phyloP scores from a whole-genome alignment of 371 early-diverging fungal genomes.

The Nematocida sp. region DNA sequence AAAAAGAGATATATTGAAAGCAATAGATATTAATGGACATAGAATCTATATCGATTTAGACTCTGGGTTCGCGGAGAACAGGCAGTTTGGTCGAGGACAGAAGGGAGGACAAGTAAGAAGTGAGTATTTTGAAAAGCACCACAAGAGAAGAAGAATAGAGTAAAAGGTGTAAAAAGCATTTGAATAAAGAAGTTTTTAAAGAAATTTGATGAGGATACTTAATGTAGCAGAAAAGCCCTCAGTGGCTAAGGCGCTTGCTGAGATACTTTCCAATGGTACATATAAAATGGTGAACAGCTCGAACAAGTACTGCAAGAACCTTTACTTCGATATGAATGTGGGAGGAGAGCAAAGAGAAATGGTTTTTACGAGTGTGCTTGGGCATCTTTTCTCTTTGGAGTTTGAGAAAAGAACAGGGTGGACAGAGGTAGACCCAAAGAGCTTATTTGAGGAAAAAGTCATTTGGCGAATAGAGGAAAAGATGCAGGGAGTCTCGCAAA shows the following conservation, averaged over 20 bases:
- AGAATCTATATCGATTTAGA: conserved; percentile 87
- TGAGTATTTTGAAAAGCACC: conserved; percentile 74
- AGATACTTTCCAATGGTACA: conserved; percentile 70
- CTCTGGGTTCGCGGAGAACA: conserved; percentile 83
- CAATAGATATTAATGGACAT: conserved; percentile 83
- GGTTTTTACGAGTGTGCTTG: conserved; percentile 67
- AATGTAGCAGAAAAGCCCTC: conserved; percentile 95
- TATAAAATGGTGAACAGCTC: conserved; percentile 8
- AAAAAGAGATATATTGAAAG: conserved; percentile 60
- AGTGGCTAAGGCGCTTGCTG: conserved; percentile 81
- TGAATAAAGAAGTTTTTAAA: background rate
- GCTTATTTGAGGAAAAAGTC: conserved; percentile 65
- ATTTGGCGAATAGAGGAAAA: conserved; percentile 70
- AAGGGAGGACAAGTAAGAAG: conserved; percentile 89
- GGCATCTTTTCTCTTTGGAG: conserved; percentile 63
- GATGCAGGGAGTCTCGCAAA: conserved; percentile 68
- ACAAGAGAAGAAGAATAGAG: background rate
- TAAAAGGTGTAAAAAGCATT: background rate
- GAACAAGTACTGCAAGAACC: conserved; percentile 65
- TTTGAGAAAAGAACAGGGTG: conserved; percentile 61
- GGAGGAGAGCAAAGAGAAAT: conserved; percentile 49
- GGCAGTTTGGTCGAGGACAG: conserved; percentile 88
- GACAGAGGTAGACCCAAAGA: conserved; percentile 60
- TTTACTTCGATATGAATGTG: conserved; percentile 38
- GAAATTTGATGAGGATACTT: conserved; percentile 59